phyloP scores from a whole-genome alignment of 352 stramenopile genomes.

The Globisporangium spiculum region DNA sequence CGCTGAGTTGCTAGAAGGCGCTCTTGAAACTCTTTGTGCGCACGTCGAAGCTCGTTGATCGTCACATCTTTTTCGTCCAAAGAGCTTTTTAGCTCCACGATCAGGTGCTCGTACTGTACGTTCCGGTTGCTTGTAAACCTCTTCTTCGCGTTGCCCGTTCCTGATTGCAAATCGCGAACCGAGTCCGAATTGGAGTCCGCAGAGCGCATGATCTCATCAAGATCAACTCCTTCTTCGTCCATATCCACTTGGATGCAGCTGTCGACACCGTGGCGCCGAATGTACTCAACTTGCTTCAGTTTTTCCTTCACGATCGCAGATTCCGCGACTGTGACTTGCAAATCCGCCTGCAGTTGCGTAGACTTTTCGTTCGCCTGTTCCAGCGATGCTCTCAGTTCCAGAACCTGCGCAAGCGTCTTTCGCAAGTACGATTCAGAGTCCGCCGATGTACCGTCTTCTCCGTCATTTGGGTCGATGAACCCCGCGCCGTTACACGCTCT shows the following conservation, averaged over 20 bases:
- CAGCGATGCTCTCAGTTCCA: conserved; percentile 46
- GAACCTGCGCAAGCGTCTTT: conserved; percentile 57
- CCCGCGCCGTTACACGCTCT: conserved; percentile 48
- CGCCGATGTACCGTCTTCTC: neutral
- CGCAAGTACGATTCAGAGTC: conserved; percentile 55
- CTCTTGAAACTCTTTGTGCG: conserved; percentile 34
- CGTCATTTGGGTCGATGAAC: conserved; percentile 34
- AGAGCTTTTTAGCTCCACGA: conserved; percentile 60
- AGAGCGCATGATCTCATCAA: conserved; percentile 46
- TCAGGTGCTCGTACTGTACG: conserved; percentile 62
- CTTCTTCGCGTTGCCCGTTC: conserved; percentile 1
- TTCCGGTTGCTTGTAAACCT: conserved; percentile 22
- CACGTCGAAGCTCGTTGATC: conserved; percentile 29
- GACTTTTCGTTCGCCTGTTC: conserved; percentile 34
- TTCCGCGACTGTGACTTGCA: conserved; percentile 32
- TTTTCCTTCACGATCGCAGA: conserved; percentile 29
- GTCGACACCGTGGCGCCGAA: conserved; percentile 30
- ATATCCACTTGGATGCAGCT: conserved; percentile 44
- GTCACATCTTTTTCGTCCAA: conserved; percentile 43
- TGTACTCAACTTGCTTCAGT: conserved; percentile 35
- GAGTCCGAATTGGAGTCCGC: neutral
- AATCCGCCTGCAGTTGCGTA: conserved; percentile 33
- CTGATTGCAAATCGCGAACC: neutral
- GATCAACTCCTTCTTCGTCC: conserved; percentile 47
- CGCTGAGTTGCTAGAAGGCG: conserved; percentile 33